These are phyloP conservation scores for Phoma sp. DNA, from an alignment of 2,329 filamentous ascomycete genomes.

Conservation along the genomic window DNA sequence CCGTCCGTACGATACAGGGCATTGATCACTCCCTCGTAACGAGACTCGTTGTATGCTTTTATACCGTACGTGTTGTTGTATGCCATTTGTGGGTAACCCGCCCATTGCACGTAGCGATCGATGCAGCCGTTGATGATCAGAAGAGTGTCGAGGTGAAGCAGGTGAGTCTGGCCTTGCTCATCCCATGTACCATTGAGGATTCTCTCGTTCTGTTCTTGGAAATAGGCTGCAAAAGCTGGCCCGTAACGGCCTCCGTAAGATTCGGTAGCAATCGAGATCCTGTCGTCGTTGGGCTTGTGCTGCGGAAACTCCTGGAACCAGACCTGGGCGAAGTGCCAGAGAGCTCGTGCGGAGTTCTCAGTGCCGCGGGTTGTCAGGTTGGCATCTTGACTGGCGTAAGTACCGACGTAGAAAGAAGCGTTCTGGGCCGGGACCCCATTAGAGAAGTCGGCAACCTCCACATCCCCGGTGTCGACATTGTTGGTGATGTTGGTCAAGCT, in stretches of 20 bases:
- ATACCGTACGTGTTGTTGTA: conserved; percentile 68
- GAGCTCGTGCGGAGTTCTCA: conserved; percentile 21
- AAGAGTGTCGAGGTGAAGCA: conserved; percentile 57
- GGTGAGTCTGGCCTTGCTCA: conserved; percentile 43
- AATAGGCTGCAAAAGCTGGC: conserved; percentile 59
- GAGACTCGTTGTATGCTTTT: conserved; percentile 56
- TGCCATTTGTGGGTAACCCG: conserved; percentile 58
- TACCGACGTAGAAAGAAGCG: conserved; percentile 15
- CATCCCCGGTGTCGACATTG: conserved; percentile 24
- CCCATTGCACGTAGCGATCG: conserved; percentile 57
- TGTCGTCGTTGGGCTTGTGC: conserved; percentile 24
- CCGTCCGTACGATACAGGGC: conserved; percentile 56
- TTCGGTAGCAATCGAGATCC: conserved; percentile 38
- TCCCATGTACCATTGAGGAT: conserved; percentile 44
- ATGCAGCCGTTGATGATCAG: conserved; percentile 65
- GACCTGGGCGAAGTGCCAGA: conserved; percentile 28
- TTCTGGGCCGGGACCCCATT: conserved; percentile 21
- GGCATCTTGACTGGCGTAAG: conserved; percentile 53
- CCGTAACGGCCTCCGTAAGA: conserved; percentile 62
- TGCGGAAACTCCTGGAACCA: conserved; percentile 32
- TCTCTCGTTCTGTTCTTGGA: conserved; percentile 60
- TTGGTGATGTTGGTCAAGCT: conserved; percentile 42
- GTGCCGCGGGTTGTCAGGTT: conserved; percentile 55
- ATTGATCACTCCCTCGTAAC: conserved; percentile 55
- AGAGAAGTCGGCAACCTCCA: conserved; percentile 27